Percentiles rank a stretch among this genome's conserved stretches.
These are phyloP conservation scores for Psilocybe tampanensis DNA, from an alignment of 768 basidiomycete species.

Conservation along the genomic window DNA sequence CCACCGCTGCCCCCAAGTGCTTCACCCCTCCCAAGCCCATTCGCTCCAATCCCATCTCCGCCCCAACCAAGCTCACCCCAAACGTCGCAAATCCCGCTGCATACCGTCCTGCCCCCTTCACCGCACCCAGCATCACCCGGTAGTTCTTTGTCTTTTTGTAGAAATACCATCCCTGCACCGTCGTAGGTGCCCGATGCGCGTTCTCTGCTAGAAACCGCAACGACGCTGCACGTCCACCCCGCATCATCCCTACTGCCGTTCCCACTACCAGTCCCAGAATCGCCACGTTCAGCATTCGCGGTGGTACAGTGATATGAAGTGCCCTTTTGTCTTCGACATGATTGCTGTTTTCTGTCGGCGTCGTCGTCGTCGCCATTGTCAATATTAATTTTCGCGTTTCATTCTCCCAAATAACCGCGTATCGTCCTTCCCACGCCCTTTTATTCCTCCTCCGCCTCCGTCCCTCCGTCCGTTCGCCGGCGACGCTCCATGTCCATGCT, in stretches of 20 bases:
- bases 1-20: conserved; percentile 64
- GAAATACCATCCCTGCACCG: conserved; percentile 91
- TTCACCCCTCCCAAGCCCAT: conserved; percentile 42
- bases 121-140: conserved; percentile 70
- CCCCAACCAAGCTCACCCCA: conserved; percentile 43
- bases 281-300: conserved; percentile 65
- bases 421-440: background rate
- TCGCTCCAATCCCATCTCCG: conserved; percentile 42
- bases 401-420: background rate
- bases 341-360: conserved; percentile 24
- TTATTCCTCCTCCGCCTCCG: background rate
- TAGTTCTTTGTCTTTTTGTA: conserved; percentile 98
- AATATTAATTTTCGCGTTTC: conserved; percentile 3
- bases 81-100: conserved; percentile 48
- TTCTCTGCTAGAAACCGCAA: conserved; percentile 92
- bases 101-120: conserved; percentile 67
- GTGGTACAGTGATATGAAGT: conserved; percentile 43
- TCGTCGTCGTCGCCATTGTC: conserved; percentile 16
- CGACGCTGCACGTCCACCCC: conserved; percentile 69
- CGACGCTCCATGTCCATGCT: background rate
- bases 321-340: too few species aligned
- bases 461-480: background rate
- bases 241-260: conserved; percentile 69
- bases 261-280: conserved; percentile 62
- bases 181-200: conserved; percentile 83